phyloP scores from a whole-genome alignment of 2,329 filamentous ascomycete species.

The Metarhizium rileyi region DNA sequence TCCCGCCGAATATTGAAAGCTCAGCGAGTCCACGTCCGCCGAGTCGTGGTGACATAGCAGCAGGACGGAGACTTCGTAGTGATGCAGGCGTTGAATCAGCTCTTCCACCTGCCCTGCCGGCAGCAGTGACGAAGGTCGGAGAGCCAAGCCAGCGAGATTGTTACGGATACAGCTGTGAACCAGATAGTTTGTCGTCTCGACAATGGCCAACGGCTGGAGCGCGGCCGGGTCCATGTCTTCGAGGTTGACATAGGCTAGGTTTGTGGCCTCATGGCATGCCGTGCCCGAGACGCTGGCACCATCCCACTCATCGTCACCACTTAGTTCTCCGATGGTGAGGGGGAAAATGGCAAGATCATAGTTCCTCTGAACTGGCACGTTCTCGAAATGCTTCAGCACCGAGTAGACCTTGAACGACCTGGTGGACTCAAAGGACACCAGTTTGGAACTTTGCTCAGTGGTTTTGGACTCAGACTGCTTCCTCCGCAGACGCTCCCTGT shows the following conservation, averaged over 20 bases:
- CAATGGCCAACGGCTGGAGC: background rate
- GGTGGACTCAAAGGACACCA: background rate
- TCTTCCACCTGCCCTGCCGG: background rate
- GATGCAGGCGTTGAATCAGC: conserved; percentile 5
- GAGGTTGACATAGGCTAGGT: conserved; percentile 1
- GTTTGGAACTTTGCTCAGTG: background rate
- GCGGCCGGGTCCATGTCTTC: background rate
- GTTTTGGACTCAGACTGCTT: background rate
- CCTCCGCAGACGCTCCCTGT: background rate
- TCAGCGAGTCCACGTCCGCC: conserved; percentile 12
- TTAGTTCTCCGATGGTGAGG: background rate
- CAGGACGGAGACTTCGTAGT: conserved; percentile 10
- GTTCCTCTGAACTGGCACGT: background rate
- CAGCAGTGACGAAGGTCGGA: conserved; percentile 4
- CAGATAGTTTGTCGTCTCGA: background rate
- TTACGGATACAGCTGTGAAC: background rate
- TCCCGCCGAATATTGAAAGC: conserved; percentile 24
- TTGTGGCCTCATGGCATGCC: background rate
- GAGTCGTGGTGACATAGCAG: conserved; percentile 15
- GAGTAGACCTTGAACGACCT: background rate
- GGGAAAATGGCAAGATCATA: background rate
- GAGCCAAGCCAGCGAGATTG: background rate
- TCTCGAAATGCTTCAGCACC: background rate
- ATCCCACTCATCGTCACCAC: background rate
- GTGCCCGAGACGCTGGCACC: background rate